A percentile compares a stretch with the other conserved stretches of the same genome.
phyloP scores from a whole-genome alignment of 768 basidiomycete genomes.

The Kwoniella newhampshirensis region DNA sequence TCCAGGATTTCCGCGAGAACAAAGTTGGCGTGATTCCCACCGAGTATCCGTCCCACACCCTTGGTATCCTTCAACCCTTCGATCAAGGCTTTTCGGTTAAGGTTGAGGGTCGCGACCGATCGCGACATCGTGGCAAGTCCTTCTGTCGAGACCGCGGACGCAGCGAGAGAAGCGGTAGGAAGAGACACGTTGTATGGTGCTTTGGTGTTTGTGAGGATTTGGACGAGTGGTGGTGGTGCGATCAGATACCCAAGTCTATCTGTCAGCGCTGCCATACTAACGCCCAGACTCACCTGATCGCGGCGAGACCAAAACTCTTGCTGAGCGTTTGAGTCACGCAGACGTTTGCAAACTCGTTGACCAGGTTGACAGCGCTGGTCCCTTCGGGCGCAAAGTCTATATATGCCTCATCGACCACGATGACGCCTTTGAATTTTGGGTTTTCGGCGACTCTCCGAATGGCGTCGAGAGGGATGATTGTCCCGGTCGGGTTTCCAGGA shows the following conservation, averaged over 20 bases:
- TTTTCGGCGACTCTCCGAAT: slow-evolving; percentile 73
- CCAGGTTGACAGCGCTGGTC: slow-evolving; percentile 66
- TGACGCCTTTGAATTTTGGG: slow-evolving; percentile 80
- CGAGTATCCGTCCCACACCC: slow-evolving; percentile 64
- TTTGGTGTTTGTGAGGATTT: slow-evolving; percentile 89
- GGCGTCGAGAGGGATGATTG: slow-evolving; percentile 69
- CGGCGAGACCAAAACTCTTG: slow-evolving; percentile 93
- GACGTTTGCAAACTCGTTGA: slow-evolving; percentile 80
- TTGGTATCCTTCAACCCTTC: slow-evolving; percentile 58
- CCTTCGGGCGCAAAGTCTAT: slow-evolving; percentile 78
- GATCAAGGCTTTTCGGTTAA: slow-evolving; percentile 63
- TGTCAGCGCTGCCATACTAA: not conserved
- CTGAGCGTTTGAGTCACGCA: slow-evolving; percentile 96
- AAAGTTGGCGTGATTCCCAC: slow-evolving; percentile 88
- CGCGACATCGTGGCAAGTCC: slow-evolving; percentile 66
- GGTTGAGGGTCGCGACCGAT: slow-evolving; percentile 64
- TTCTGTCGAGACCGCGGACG: slow-evolving; percentile 69
- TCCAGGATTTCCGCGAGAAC: slow-evolving; percentile 73
- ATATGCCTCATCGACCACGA: slow-evolving; percentile 95
- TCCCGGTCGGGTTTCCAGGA: slow-evolving; percentile 95
- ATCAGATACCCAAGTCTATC: slow-evolving; percentile 81
- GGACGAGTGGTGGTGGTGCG: slow-evolving; percentile 84
- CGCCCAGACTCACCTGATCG: slow-evolving; percentile 69
- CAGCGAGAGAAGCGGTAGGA: slow-evolving; percentile 79
- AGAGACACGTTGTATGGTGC: slow-evolving; percentile 96